These are phyloP conservation scores for Passalora sequoiae DNA, from an alignment of 2,329 filamentous ascomycete species.

Conservation along the genomic window DNA sequence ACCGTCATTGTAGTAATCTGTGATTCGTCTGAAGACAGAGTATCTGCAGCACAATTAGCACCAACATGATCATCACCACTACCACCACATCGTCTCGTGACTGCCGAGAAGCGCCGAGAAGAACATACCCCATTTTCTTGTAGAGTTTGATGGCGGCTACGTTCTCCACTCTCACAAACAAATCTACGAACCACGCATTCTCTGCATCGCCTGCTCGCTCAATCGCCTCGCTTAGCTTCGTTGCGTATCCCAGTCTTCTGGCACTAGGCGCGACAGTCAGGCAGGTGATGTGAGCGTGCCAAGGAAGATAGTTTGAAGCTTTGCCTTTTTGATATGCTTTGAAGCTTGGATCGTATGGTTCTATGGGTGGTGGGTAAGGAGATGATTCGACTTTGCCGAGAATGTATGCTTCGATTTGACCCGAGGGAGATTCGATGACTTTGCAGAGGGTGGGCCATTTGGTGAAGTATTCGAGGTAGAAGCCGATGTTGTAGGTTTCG, in stretches of 20 bases:
- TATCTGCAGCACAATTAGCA: constrained; percentile 45
- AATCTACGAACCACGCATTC: constrained; percentile 88
- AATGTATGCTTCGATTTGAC: constrained; percentile 93
- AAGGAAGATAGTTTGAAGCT: constrained; percentile 77
- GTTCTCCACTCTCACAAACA: constrained; percentile 89
- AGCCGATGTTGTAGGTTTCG: constrained; percentile 94
- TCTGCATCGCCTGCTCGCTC: constrained; percentile 77
- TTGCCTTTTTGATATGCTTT: constrained; percentile 35
- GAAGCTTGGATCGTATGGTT: constrained; percentile 59
- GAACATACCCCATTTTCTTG: constrained; percentile 69
- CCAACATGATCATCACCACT: too few species aligned
- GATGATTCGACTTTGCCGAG: constrained; percentile 91
- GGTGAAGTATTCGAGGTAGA: constrained; percentile 93
- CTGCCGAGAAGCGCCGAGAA: too few species aligned
- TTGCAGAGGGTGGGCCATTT: constrained; percentile 95
- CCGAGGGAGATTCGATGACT: constrained; percentile 77
- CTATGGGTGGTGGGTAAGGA: constrained; percentile 66
- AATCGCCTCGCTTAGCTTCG: constrained; percentile 71
- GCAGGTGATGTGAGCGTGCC: constrained; percentile 96
- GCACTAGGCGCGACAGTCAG: constrained; percentile 85
- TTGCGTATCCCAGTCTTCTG: constrained; percentile 80
- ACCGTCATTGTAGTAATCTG: constrained; percentile 90
- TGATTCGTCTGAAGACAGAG: constrained; percentile 79
- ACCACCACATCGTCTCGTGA: too few species aligned
- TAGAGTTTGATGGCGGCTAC: constrained; percentile 83